Evolutionary conservation across 2,329 filamentous ascomycete species (phyloP).

Genomic region (Penicillium vulpinum): DNA sequence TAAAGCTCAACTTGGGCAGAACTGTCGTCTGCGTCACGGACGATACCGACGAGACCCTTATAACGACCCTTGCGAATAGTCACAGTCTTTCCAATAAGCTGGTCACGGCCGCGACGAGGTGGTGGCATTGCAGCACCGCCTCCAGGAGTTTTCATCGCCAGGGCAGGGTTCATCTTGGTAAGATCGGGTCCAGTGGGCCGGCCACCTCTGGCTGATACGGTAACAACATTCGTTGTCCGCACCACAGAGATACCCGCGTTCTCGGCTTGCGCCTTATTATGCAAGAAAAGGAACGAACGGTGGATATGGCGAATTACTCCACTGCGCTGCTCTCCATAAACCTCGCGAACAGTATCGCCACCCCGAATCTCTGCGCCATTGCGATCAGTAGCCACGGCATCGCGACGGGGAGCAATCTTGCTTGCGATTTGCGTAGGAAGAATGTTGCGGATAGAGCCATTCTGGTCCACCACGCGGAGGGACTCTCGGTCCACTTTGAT

Average conservation of each 20-base stretch:
- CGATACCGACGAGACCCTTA: slow-evolving; percentile 91
- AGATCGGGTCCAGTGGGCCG: slow-evolving; percentile 76
- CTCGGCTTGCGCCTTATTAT: slow-evolving; percentile 79
- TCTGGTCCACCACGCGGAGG: slow-evolving; percentile 84
- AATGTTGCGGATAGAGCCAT: slow-evolving; percentile 75
- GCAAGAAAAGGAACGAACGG: slow-evolving; percentile 86
- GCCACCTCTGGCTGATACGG: slow-evolving; percentile 91
- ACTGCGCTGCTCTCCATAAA: slow-evolving; percentile 77
- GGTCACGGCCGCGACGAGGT: slow-evolving; percentile 74
- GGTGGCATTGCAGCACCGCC: slow-evolving; percentile 60
- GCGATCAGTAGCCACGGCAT: slow-evolving; percentile 86
- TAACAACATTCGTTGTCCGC: slow-evolving; percentile 79
- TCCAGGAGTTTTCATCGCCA: slow-evolving; percentile 66
- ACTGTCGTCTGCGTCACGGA: slow-evolving; percentile 88
- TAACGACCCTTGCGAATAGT: slow-evolving; percentile 82
- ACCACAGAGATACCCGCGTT: slow-evolving; percentile 90
- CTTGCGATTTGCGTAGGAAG: slow-evolving; percentile 91
- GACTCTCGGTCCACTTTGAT: slow-evolving; percentile 95
- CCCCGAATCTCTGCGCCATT: slow-evolving; percentile 89
- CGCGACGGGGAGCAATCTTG: slow-evolving; percentile 77
- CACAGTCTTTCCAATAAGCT: slow-evolving; percentile 86
- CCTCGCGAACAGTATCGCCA: slow-evolving; percentile 90
- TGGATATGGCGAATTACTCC: slow-evolving; percentile 94
- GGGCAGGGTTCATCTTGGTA: slow-evolving; percentile 85
- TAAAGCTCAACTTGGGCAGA: slow-evolving; percentile 89